Base-by-base conservation (phyloP, 2,329 filamentous ascomycete species). In the Aspergillus ochraceoroseus region DNA sequence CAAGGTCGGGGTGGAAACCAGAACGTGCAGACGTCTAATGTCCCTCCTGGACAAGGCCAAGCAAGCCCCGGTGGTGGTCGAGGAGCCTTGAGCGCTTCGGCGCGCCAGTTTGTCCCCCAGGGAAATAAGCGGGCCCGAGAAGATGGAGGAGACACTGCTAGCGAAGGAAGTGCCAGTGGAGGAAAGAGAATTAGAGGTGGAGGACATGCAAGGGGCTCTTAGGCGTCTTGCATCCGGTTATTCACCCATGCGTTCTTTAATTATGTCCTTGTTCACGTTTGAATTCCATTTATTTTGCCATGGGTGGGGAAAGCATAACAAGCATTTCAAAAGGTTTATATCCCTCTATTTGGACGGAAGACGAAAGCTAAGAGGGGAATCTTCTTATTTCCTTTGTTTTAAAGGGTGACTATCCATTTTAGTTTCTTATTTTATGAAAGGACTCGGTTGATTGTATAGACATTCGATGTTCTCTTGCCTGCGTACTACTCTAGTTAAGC, bases 91-190 rank as follows among this genome's bases (percentile, higher is more conserved):
- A 77, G 73, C 54, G 68, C 70, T 2, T 62, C 65, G 7, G 75
- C 70, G 14, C 65, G 66, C 9, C 73, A 75, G 33, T 79, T 80
- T 41, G 74, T 78, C 50, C 76, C 75, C 18, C 70, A 72, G 11
- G 73, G 74, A 14, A 75, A 71, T 51, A 79, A 79, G 60, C 67
- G 76, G 23, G 67, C 72, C 13, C 67, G 75, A 38, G 75, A 78
- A 40, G 75, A 78, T 40, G 67, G 65, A 3, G 49, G 56, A 7
- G 64, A 66, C 30, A 67, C 44, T 17, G 48, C 58, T 13, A 53
- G 58, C 27, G 70, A 66, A 36, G 55, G 45, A 28, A 57, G 57
- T 22, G 64, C 58, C 31, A 64, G 54, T 44, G 59, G 55, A 34
- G 70, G 70, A 26, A 75, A 75, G 57, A 63, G 71, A 48, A 68